Evolutionary conservation across 2,329 filamentous ascomycete species (phyloP).

Genomic region (Bisporella sp.): DNA sequence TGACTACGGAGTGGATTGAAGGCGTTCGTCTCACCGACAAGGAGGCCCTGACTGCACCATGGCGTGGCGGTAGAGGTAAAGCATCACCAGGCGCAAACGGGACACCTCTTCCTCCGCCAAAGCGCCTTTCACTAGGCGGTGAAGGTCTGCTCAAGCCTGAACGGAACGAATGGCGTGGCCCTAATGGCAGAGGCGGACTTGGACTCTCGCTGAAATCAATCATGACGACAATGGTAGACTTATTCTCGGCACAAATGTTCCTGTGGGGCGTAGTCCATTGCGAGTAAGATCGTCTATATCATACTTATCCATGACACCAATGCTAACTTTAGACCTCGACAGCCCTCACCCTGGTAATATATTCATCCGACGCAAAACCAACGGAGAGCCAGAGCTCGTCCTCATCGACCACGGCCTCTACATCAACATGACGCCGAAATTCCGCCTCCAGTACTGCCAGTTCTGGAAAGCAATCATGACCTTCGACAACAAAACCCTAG

Average conservation of each 20-base stretch:
- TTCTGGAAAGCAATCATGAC: constrained; percentile 95
- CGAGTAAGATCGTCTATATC: constrained; percentile 38
- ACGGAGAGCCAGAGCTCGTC: constrained; percentile 80
- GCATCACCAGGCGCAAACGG: constrained; percentile 76
- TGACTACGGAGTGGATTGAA: constrained; percentile 98
- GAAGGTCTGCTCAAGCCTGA: constrained; percentile 66
- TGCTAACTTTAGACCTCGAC: too few species aligned
- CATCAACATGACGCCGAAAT: constrained; percentile 77
- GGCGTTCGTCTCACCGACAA: constrained; percentile 92
- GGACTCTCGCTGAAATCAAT: constrained; percentile 78
- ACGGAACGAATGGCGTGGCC: constrained; percentile 71
- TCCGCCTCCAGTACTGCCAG: constrained; percentile 76
- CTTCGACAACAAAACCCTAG: constrained; percentile 80
- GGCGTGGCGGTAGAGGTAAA: constrained; percentile 69
- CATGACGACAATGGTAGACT: constrained; percentile 93
- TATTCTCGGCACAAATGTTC: constrained; percentile 98
- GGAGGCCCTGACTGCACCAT: constrained; percentile 65
- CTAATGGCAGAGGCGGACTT: constrained; percentile 67
- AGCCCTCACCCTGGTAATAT: constrained; percentile 90
- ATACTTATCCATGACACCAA: too few species aligned
- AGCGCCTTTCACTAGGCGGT: constrained; percentile 36
- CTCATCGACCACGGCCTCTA: constrained; percentile 97
- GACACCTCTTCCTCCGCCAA: constrained; percentile 40
- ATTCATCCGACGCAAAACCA: constrained; percentile 80
- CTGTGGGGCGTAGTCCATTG: constrained; percentile 94